Base-by-base conservation (phyloP, 768 basidiomycete species). In the Rhizopogon rudus region DNA sequence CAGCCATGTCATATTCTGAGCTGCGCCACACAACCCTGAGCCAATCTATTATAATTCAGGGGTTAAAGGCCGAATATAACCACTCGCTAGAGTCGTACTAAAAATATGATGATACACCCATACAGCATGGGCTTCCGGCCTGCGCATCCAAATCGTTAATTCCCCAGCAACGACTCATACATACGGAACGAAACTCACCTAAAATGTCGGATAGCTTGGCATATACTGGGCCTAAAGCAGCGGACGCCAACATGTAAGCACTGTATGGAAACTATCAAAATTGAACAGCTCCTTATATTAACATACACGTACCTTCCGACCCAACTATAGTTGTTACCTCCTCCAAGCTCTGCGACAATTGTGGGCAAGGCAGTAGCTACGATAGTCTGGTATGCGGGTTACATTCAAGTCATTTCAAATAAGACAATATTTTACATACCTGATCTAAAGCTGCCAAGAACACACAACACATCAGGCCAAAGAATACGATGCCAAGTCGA, bases 391-490 rank as follows among this genome's bases (percentile, higher is more conserved):
- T 49, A 6, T 37, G 20, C 10, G 5, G 20, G 7, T 25, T 20
- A 16, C 8, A 22, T 16, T 22, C 8, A 45, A 8, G 40, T 31
- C 8, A 17, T 9, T 48, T 14, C 48, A 46, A 28, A 37, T 12
- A 37, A 13, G 12, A 13, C 0, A 12, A 37, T 9, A 49, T 3
- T 10, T 17, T 22, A 53, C 52, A 53, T 46, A 73, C 75, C 67
- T 76, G 77, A 57, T 81, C 80, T 35, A 81, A 65, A 12, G 80
- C 79, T 0, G 81, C 76, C 28, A 78, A 64, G 64, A 79, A 78
- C 13, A 63, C 66, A 55, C 63, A 67, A 45, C 66, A 68, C 77
- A 78, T 78, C 39, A 79, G 63, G 28, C 77, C 76, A 37, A 70
- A 61, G 39, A 78, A 76, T 0, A 79, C 77, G 41, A 78, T 65